Percentiles rank a stretch among this genome's conserved stretches.
Evolutionary conservation across 2,329 filamentous ascomycete species (phyloP).

Genomic region (Penicillium aurantiogriseum): DNA sequence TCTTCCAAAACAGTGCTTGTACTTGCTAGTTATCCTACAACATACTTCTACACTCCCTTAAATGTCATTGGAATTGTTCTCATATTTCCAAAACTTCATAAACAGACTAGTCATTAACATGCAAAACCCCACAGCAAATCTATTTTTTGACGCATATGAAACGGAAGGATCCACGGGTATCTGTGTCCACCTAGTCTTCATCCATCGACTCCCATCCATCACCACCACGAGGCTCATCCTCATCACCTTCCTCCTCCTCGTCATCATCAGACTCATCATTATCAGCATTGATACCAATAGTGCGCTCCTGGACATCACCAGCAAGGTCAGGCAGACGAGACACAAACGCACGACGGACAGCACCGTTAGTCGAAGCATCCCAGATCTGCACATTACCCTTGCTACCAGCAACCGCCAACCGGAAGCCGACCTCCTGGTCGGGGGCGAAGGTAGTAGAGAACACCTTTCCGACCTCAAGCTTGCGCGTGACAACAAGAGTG

Average conservation of each 20-base stretch:
- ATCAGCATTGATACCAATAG: constrained; percentile 68
- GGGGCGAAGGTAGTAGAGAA: constrained; percentile 90
- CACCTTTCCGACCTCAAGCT: constrained; percentile 90
- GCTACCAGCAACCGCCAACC: constrained; percentile 89
- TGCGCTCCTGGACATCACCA: constrained; percentile 67
- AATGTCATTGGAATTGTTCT: neutral
- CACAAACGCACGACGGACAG: constrained; percentile 81
- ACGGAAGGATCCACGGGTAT: constrained; percentile 26
- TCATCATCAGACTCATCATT: constrained; percentile 67
- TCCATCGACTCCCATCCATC: constrained; percentile 58
- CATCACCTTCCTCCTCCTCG: constrained; percentile 53
- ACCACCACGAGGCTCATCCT: constrained; percentile 48
- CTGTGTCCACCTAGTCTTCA: constrained; percentile 43
- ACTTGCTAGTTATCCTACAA: neutral
- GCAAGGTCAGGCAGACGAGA: constrained; percentile 62
- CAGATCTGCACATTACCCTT: constrained; percentile 90
- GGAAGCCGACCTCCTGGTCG: constrained; percentile 85
- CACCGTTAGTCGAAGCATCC: constrained; percentile 92
- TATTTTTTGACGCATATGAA: constrained; percentile 24
- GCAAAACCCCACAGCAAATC: constrained; percentile 16
- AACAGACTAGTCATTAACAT: constrained; percentile 11
- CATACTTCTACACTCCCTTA: no score
- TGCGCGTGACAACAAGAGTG: constrained; percentile 84
- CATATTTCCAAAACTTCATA: constrained; percentile 7
- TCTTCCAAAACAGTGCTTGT: neutral